Evolutionary conservation across 2,329 filamentous ascomycete species (phyloP), one percentile per base, ranked within the genome.

Genomic region (Raffaelea ambrosiae): DNA sequence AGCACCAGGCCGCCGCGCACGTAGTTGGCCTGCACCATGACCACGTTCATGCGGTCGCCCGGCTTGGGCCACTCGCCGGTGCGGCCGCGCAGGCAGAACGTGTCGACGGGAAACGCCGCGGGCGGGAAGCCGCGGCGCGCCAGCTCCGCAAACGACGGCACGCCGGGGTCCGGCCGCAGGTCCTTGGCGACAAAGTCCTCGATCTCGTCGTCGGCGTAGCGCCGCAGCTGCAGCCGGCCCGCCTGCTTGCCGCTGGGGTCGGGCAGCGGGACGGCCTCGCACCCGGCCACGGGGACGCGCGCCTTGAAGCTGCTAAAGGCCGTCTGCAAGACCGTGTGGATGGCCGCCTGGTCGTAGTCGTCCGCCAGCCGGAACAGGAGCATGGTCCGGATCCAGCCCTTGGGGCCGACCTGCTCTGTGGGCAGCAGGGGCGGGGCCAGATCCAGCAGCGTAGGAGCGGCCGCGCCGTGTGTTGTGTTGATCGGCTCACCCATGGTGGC

Each of bases 141-240:
- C 3, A 47, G 46, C 21, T 43, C 40, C 16, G 21, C 11, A 22
- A 36, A 47, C 20, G 31, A n/a, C 1, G 21, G 31, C 7, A 43
- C 18, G 1, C 18, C 10, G 8, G 10, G 14, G 18, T 43, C 33
- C n/a, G 2, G 14, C 8, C 40, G 31, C 40, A 47, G 39, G 22
- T 47, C 33, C 18, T 47, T 47, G 40, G 43, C 18, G 7, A 29
- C 46, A 26, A 47, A 39, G 46, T 47, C 46, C 11, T 39, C 20
- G 4, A 47, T 47, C 40, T 47, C 40, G 46, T 47, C 46, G 46
- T 47, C 46, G 2, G 29, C 40, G n/a, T 47, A 43, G 21, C 35
- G 21, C 1, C 46, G 46, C 7, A 47, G 26, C 40, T 47, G 40
- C 40, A 47, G 5, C 5, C 38, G 46, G 3, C 46, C 46, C 1